Evolutionary conservation across 495 filamentous ascomycete genomes (phyloP).

Genomic region (Podospora tetraspora): DNA sequence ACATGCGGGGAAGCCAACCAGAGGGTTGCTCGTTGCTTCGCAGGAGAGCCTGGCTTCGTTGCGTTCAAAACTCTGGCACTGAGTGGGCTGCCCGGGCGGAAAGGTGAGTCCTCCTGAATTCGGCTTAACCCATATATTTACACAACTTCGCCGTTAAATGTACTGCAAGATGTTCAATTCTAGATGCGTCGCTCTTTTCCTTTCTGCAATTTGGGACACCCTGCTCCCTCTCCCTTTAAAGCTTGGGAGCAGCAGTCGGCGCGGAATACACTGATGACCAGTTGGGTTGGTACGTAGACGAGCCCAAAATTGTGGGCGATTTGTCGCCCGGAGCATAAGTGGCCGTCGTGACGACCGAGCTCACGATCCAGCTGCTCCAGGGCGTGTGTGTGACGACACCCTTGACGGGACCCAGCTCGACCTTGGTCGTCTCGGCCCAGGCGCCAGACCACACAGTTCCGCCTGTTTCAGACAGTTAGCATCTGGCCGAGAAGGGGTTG

Average conservation of each 20-base stretch:
- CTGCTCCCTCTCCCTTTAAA: neutral
- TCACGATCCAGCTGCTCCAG: conserved; percentile 34
- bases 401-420: conserved; percentile 23
- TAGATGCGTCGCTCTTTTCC: neutral
- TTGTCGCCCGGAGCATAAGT: conserved; percentile 7
- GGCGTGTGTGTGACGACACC: conserved; percentile 21
- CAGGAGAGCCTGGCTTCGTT: too few relatives aligned
- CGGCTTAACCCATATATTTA: neutral
- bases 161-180: neutral
- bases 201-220: neutral
- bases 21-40: neutral
- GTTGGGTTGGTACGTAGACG: neutral
- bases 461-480: conserved; percentile 10
- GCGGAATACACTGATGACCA: neutral
- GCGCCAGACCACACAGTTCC: conserved; percentile 34
- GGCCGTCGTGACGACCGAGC: conserved; percentile 32
- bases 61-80: too few relatives aligned
- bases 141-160: neutral
- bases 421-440: conserved; percentile 30
- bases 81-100: too few relatives aligned
- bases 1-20: neutral
- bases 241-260: neutral
- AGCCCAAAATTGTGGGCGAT: neutral
- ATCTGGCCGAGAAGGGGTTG: neutral
- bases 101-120: too few relatives aligned